Evolutionary conservation across 1,284 basidiomycete genomes (phyloP).

Genomic region (Sporisorium iseilematis-ciliati): DNA sequence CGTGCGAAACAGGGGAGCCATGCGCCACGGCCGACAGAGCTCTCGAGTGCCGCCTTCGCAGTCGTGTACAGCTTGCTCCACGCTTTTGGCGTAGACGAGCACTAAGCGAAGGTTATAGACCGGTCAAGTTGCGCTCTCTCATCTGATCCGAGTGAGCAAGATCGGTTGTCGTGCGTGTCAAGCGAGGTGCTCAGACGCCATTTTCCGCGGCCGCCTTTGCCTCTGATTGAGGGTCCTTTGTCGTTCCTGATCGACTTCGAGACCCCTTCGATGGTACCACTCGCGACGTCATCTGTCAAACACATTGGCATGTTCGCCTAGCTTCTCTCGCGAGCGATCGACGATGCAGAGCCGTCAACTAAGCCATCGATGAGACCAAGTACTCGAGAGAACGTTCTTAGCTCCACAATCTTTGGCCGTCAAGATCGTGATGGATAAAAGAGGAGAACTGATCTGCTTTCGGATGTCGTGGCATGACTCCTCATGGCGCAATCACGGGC

Average conservation of each 20-base stretch:
- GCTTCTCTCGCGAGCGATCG: not conserved
- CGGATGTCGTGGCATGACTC: no score
- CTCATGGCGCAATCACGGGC: no score
- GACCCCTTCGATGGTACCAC: not conserved
- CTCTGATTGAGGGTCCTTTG: not conserved
- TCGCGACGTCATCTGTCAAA: not conserved
- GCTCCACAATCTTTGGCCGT: not conserved
- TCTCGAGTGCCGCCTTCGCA: not conserved
- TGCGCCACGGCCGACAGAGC: not conserved
- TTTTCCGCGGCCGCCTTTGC: no score
- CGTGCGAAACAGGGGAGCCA: not conserved
- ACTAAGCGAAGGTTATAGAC: not conserved
- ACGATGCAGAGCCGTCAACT: no score
- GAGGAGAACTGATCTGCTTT: no score
- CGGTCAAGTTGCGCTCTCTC: not conserved
- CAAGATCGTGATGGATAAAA: no score
- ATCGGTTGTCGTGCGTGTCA: constrained; percentile 1
- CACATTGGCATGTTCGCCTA: not conserved
- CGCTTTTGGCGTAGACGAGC: no score
- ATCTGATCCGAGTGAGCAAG: not conserved
- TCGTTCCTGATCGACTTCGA: not conserved
- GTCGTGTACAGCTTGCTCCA: not conserved
- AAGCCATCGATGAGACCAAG: not conserved
- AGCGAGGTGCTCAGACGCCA: not conserved
- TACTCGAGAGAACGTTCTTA: not conserved